A percentile compares a stretch with the other conserved stretches of the same genome.
Evolutionary conservation across 495 filamentous ascomycete species (phyloP).

Genomic region (Penicillium coprophilum): DNA sequence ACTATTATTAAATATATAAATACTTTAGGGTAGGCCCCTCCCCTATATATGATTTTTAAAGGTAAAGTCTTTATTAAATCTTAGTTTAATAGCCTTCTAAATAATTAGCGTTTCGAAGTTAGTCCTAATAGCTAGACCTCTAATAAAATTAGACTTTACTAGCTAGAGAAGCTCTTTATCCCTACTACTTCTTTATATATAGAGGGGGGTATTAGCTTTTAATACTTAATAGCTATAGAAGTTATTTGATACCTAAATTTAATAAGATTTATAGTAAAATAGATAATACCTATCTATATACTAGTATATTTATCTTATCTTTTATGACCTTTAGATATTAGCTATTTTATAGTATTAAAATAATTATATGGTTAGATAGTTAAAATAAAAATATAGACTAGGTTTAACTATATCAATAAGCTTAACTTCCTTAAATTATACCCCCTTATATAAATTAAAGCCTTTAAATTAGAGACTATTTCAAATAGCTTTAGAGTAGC

Average conservation of each 20-base stretch:
- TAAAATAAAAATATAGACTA: neutral
- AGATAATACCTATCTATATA: constrained; percentile 2
- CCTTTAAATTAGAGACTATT: no score
- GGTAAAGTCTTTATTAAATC: neutral
- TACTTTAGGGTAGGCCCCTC: neutral
- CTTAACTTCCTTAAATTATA: no score
- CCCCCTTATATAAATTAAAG: no score
- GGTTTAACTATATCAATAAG: constrained; percentile 14
- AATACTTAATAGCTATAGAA: neutral
- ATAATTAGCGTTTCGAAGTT: neutral
- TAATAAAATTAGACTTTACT: neutral
- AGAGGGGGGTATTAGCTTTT: neutral
- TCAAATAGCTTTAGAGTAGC: no score
- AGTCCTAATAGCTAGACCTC: neutral
- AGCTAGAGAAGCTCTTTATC: constrained; percentile 3
- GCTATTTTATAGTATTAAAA: neutral
- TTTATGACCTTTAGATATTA: constrained; percentile 1
- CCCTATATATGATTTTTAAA: constrained; percentile 10
- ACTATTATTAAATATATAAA: constrained; percentile 5
- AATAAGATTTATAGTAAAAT: neutral
- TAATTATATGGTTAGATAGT: neutral
- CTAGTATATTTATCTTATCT: neutral
- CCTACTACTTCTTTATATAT: neutral
- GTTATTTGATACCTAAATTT: neutral
- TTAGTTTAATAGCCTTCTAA: neutral